Base-by-base conservation (phyloP, 192 early-diverging fungal genomes). In the Spizellomyces punctatus region DNA sequence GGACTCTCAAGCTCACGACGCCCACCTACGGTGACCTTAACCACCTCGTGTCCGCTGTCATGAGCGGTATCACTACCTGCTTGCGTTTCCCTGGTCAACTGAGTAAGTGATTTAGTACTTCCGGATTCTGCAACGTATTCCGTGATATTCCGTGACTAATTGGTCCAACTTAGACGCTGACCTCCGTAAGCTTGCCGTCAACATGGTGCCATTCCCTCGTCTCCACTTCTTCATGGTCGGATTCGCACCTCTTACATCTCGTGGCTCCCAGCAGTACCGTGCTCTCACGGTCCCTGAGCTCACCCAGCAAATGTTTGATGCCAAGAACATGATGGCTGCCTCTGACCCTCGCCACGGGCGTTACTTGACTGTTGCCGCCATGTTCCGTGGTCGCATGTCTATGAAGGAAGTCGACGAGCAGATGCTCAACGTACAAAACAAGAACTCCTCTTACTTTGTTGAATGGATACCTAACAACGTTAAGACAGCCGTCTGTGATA, bases 401-500 rank as follows among this genome's bases (percentile, higher is more conserved):
- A 97, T 91, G 81, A 96, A 96, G 81, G 97, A 99, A 74, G 94
- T 99, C 54, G 96, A 99, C 67, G 93, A 97, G 85, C 94, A 96
- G 81, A 97, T 99, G 73, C 79, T 96, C 66, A 89, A 93, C 76
- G 91, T 97, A 12, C 96, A 99, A 83, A 84, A 89, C 81, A 99
- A 99, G 91, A 97, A 98, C 90, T 91, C 90, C 58, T 89, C 89
- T 63, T 94, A 98, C 85, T 99, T 99, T 87, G 97, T 98, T 46
- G 97, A 99, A 82, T 99, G 97, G 96, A 98, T 98, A 76, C 97
- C 97, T 64, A 98, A 96, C 91, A 94, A 93, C 83, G 92, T 93
- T 84, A 95, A 96, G 89, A 94, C 85, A n/a, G 83, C 83, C 62
- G 89, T 95, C 12, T 96, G 94, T 75, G 93, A 95, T 60, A 92